These are phyloP conservation scores for Cryptosporidium meleagridis DNA, from an alignment of 169 alveolate species.

Conservation along the genomic window DNA sequence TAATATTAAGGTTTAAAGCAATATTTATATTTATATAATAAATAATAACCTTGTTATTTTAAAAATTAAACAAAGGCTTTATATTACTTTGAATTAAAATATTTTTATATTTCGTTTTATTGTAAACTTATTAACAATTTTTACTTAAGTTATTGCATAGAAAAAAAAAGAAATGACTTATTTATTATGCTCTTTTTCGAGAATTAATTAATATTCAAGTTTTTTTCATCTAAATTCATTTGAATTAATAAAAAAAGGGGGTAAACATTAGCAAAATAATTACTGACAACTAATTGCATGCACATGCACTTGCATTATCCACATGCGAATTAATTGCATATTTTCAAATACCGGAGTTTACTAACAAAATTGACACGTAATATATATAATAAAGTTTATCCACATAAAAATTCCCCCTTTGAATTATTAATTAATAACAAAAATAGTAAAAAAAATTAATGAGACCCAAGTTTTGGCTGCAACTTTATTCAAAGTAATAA, in stretches of 20 bases:
- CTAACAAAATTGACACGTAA: neutral
- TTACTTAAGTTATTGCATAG: neutral
- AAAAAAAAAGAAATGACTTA: too few relatives aligned
- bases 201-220: neutral
- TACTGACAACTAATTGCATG: neutral
- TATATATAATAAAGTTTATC: neutral
- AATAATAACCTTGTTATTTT: neutral
- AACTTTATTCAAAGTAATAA: neutral
- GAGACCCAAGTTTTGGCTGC: neutral
- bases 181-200: constrained; percentile 6
- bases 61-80: neutral
- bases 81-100: neutral
- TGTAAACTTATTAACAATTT: neutral
- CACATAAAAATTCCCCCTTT: neutral
- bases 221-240: neutral
- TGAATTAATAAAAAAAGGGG: neutral
- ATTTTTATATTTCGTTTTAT: neutral
- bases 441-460: neutral
- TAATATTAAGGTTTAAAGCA: too few relatives aligned
- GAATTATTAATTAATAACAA: neutral
- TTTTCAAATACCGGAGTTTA: neutral
- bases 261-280: neutral
- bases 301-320: neutral
- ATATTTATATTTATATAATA: too few relatives aligned
- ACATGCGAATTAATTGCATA: neutral